Base-by-base conservation (phyloP, 495 filamentous ascomycete genomes). In the Podospora pseudopauciseta region DNA sequence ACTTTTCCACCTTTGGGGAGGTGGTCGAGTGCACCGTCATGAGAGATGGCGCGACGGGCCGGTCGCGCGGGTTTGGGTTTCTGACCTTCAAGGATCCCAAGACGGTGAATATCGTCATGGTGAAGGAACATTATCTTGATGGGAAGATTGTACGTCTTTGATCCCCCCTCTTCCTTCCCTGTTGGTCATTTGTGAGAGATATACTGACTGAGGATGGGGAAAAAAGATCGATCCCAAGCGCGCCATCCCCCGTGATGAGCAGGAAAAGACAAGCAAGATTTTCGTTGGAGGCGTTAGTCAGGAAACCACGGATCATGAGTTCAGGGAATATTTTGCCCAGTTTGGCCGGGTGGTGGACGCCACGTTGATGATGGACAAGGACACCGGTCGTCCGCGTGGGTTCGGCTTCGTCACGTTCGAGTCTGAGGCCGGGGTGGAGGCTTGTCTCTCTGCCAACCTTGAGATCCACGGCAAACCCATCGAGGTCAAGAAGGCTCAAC, bases 341-440 rank as follows among this genome's bases (percentile, higher is more conserved):
- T 99, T 97, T 73, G 95, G 95, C 55, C 88, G 95, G 65, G 95
- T 99, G 32, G 88, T 99, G 58, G 95, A 99, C 78, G 95, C 95
- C 13, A 99, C 95, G 1, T 86, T 99, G 20, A 99, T 99, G 95
- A 99, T 99, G 86, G 95, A 99, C 79, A 99, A 99, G 79, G 95
- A 99, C 75, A 98, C 95, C 7, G 94, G 94, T 39, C 89, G 95
- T 26, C 95, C 95, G 3, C 89, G 95, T 68, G 95, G 95, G 11
- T 99, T 99, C 73, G 95, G 95, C n/a, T 99, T 99, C 74, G 95
- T 99, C 54, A 99, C 95, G 0, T 99, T 99, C 70, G 95, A 99
- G 78, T 94, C 90, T 72, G 95, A 98, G 73, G 90, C 91, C 20
- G 96, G 96, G 59, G 95, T 99, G 30, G 95, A 99, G 68, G 91